Percentiles rank a stretch among this genome's conserved stretches.
Evolutionary conservation across 768 basidiomycete species (phyloP).

Genomic region (Lactarius akahatsu): DNA sequence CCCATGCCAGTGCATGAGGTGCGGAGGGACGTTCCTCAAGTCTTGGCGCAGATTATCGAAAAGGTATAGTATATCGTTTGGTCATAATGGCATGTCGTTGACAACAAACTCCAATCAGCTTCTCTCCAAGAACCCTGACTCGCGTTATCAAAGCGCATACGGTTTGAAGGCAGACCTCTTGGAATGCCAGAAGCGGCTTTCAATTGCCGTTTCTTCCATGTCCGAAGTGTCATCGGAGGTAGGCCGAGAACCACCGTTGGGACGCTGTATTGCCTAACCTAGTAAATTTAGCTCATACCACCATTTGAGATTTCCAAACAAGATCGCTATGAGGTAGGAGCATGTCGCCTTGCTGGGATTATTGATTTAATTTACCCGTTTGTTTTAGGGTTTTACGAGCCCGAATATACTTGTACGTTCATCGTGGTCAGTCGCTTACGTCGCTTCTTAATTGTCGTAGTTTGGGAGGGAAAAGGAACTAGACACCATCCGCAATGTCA

Average conservation of each 20-base stretch:
- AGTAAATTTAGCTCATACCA: slow-evolving; percentile 55
- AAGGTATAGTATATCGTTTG: slow-evolving; percentile 42
- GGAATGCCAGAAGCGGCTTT: slow-evolving; percentile 63
- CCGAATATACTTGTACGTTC: slow-evolving; percentile 58
- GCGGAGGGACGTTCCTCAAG: slow-evolving; percentile 68
- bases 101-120: slow-evolving; percentile 42
- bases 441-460: slow-evolving; percentile 34
- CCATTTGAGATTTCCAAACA: slow-evolving; percentile 62
- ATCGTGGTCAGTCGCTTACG: neutral
- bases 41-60: slow-evolving; percentile 67
- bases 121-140: slow-evolving; percentile 65
- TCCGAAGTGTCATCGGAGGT: slow-evolving; percentile 61
- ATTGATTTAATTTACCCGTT: neutral
- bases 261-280: slow-evolving; percentile 20
- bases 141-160: slow-evolving; percentile 68
- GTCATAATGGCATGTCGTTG: neutral
- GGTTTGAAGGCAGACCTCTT: slow-evolving; percentile 67
- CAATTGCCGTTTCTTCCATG: slow-evolving; percentile 55
- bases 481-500: slow-evolving; percentile 64
- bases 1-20: slow-evolving; percentile 78
- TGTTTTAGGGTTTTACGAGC: slow-evolving; percentile 63
- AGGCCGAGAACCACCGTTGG: slow-evolving; percentile 19
- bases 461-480: slow-evolving; percentile 74
- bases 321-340: slow-evolving; percentile 62
- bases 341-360: neutral